These are phyloP conservation scores for Xylaria digitata DNA, from an alignment of 2,329 filamentous ascomycete genomes.

Conservation along the genomic window DNA sequence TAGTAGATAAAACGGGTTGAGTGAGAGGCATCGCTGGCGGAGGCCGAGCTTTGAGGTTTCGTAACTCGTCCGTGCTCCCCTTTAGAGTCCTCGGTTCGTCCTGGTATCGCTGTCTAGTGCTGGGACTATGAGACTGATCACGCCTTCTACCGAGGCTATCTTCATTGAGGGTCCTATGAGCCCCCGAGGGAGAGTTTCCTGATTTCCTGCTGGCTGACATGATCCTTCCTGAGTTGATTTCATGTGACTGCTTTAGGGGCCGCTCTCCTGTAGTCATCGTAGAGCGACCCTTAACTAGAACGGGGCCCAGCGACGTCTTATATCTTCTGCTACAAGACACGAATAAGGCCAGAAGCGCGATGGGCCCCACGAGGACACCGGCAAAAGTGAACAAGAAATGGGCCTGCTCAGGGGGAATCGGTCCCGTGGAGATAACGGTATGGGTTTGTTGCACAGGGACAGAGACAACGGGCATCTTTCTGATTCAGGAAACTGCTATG, in stretches of 20 bases:
- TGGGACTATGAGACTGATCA: constrained; percentile 35
- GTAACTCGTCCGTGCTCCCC: constrained; percentile 47
- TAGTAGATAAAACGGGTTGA: constrained; percentile 58
- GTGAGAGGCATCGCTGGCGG: constrained; percentile 63
- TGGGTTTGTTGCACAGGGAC: constrained; percentile 45
- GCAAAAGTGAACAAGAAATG: constrained; percentile 42
- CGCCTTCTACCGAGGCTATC: constrained; percentile 22
- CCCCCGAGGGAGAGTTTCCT: constrained; percentile 33
- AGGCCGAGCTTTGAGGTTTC: constrained; percentile 52
- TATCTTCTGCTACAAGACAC: constrained; percentile 40
- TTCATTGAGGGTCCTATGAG: constrained; percentile 13
- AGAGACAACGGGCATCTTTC: constrained; percentile 56
- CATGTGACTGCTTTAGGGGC: constrained; percentile 49
- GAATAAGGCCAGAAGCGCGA: constrained; percentile 41
- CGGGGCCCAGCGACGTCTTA: constrained; percentile 37
- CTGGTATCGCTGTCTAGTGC: constrained; percentile 26
- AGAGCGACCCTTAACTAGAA: constrained; percentile 22
- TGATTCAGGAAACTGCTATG: constrained; percentile 49
- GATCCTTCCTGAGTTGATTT: constrained; percentile 44
- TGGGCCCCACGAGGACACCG: constrained; percentile 40
- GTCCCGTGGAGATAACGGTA: constrained; percentile 48
- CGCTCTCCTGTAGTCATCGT: constrained; percentile 35
- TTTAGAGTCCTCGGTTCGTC: constrained; percentile 33
- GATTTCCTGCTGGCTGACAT: constrained; percentile 47
- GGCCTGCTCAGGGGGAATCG: constrained; percentile 46